phyloP scores from a whole-genome alignment of 257 asterid genomes.

The Solanum pennellii region DNA sequence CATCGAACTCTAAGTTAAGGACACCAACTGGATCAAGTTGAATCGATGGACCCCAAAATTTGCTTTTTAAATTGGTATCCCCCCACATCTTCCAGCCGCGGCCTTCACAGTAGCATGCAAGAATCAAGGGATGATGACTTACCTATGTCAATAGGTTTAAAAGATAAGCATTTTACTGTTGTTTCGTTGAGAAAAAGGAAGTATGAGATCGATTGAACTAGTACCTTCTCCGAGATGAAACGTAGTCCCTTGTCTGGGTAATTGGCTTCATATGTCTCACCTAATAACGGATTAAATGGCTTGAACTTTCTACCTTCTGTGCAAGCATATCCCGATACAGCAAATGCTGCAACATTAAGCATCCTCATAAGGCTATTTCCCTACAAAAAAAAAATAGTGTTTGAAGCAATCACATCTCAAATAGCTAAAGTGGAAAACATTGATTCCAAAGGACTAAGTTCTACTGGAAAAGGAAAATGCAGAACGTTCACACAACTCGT shows the following conservation, averaged over 20 bases:
- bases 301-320: slow-evolving; percentile 15
- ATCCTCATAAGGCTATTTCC: slow-evolving; percentile 14
- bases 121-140: slow-evolving; percentile 15
- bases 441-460: neutral
- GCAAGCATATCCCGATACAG: slow-evolving; percentile 18
- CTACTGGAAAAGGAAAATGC: neutral
- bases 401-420: neutral
- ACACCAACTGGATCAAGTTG: slow-evolving; percentile 16
- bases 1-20: slow-evolving; percentile 14
- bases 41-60: slow-evolving; percentile 20
- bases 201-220: neutral
- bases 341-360: slow-evolving; percentile 19
- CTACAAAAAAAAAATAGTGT: neutral
- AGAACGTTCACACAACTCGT: neutral
- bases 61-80: slow-evolving; percentile 6
- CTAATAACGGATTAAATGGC: slow-evolving; percentile 20
- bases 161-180: neutral
- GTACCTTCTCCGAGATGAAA: slow-evolving; percentile 17
- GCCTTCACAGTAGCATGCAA: slow-evolving; percentile 15
- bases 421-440: neutral
- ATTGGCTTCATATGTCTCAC: slow-evolving; percentile 18
- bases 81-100: slow-evolving; percentile 15
- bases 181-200: neutral
- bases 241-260: slow-evolving; percentile 14
- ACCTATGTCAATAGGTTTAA: slow-evolving; percentile 3